Evolutionary conservation across 2,329 filamentous ascomycete genomes (phyloP).

Genomic region (Ascochyta lentis): DNA sequence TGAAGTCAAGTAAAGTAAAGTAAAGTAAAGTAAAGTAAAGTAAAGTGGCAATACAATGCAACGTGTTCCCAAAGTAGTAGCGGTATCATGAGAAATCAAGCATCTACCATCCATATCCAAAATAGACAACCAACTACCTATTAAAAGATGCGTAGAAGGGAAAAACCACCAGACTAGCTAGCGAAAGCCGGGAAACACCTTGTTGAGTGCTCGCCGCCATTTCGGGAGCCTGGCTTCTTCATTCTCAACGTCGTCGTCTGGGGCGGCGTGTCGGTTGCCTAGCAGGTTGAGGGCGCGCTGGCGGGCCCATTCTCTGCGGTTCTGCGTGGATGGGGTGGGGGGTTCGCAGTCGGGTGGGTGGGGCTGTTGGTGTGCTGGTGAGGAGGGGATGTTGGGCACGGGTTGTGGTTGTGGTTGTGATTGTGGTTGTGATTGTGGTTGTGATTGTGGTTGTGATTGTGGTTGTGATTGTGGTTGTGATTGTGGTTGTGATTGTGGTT

Average conservation of each 20-base stretch:
- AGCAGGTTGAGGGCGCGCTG: constrained; percentile 54
- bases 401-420: too few species aligned
- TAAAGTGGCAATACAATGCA: too few species aligned
- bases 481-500: background rate
- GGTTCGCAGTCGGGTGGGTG: constrained; percentile 20
- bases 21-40: too few species aligned
- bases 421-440: too few species aligned
- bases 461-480: background rate
- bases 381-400: too few species aligned
- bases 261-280: constrained; percentile 38
- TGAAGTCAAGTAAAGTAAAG: too few species aligned
- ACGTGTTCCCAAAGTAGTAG: too few species aligned
- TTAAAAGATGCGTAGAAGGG: background rate
- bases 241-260: constrained; percentile 31
- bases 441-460: too few species aligned
- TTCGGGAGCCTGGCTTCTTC: constrained; percentile 11
- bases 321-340: constrained; percentile 20
- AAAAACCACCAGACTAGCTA: background rate
- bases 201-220: constrained; percentile 41
- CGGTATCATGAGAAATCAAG: background rate
- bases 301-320: constrained; percentile 54
- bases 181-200: constrained; percentile 45
- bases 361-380: background rate
- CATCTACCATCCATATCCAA: background rate
- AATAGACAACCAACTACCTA: background rate